These are phyloP conservation scores for Fusarium sp. DNA, from an alignment of 2,329 filamentous ascomycete genomes.

Conservation along the genomic window DNA sequence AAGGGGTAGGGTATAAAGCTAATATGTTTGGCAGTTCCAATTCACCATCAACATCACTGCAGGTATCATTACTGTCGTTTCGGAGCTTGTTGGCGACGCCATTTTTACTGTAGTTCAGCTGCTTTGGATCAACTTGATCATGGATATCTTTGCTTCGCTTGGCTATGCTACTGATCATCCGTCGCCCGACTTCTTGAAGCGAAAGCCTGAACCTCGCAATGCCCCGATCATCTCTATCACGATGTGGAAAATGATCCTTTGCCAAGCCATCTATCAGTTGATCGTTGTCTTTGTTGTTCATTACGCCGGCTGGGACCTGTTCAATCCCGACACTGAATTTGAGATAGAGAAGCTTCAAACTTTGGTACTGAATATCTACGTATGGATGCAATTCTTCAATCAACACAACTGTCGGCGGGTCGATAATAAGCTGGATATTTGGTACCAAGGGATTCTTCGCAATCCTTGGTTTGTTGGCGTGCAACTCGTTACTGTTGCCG, in stretches of 20 bases:
- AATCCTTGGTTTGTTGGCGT: slow-evolving; percentile 84
- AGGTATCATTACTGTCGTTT: slow-evolving; percentile 74
- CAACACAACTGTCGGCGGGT: slow-evolving; percentile 83
- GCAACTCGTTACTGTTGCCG: slow-evolving; percentile 74
- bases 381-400: slow-evolving; percentile 94
- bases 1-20: not conserved
- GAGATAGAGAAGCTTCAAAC: slow-evolving; percentile 64
- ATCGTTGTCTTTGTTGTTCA: slow-evolving; percentile 70
- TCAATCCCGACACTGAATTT: slow-evolving; percentile 62
- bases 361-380: slow-evolving; percentile 86
- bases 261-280: slow-evolving; percentile 72
- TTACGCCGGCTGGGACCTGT: slow-evolving; percentile 70
- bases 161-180: slow-evolving; percentile 75
- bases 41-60: slow-evolving; percentile 80
- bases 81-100: slow-evolving; percentile 69
- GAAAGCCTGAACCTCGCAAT: slow-evolving; percentile 70
- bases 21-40: slow-evolving; percentile 62
- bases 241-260: slow-evolving; percentile 77
- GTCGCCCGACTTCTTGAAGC: slow-evolving; percentile 67
- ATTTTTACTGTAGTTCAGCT: slow-evolving; percentile 76
- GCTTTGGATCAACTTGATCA: slow-evolving; percentile 78
- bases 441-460: slow-evolving; percentile 77
- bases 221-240: slow-evolving; percentile 76
- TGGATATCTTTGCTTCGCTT: slow-evolving; percentile 77
- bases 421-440: slow-evolving; percentile 85